These are phyloP conservation scores for Auriculariales sp. DNA, from an alignment of 768 basidiomycete genomes.

Conservation along the genomic window DNA sequence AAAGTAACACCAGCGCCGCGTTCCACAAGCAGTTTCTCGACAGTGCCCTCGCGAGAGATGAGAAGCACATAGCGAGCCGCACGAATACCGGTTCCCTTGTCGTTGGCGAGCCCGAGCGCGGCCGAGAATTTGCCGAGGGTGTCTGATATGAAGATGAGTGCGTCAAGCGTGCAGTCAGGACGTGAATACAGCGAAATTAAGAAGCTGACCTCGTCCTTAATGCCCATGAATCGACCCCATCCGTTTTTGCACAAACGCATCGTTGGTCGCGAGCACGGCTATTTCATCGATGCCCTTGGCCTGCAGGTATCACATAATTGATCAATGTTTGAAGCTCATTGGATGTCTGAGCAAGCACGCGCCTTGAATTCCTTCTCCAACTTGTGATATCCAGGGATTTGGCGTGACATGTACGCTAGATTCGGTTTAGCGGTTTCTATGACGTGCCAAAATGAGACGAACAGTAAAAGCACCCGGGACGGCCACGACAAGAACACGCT, in stretches of 20 bases:
- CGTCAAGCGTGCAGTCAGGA: background rate
- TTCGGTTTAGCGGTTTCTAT: background rate
- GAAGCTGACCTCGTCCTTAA: conserved; percentile 12
- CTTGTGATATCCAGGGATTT: conserved; percentile 15
- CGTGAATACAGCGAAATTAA: background rate
- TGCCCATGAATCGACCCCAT: conserved; percentile 13
- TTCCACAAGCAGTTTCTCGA: conserved; percentile 29
- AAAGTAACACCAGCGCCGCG: conserved; percentile 32
- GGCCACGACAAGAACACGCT: conserved; percentile 65
- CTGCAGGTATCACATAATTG: conserved; percentile 8
- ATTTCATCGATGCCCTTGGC: conserved; percentile 17
- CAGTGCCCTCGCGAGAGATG: conserved; percentile 13
- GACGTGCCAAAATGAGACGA: no score
- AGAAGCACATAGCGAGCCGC: conserved; percentile 26
- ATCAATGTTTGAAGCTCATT: no score
- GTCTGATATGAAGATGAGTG: conserved; percentile 51
- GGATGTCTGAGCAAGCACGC: no score
- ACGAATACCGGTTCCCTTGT: conserved; percentile 39
- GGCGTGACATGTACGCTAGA: conserved; percentile 9
- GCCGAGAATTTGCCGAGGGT: conserved; percentile 39
- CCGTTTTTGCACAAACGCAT: conserved; percentile 14
- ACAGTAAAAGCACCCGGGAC: conserved; percentile 78
- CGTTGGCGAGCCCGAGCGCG: conserved; percentile 17
- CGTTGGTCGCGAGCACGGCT: conserved; percentile 11
- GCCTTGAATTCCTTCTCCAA: conserved; percentile 20